These are phyloP conservation scores for Pythium guiyangense DNA, from an alignment of 352 stramenopile species.

Conservation along the genomic window DNA sequence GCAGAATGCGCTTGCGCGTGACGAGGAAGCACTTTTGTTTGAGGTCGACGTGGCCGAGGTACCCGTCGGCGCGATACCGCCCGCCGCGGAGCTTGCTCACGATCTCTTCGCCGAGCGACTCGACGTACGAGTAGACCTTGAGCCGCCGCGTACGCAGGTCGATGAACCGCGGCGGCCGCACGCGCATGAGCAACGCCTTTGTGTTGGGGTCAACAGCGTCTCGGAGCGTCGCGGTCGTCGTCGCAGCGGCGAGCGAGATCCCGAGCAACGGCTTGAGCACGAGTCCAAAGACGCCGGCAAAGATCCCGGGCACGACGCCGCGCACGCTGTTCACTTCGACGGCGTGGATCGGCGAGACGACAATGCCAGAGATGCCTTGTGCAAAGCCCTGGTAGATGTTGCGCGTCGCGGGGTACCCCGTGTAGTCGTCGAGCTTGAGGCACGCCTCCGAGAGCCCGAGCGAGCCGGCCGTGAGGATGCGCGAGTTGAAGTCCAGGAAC, in stretches of 20 bases:
- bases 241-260: constrained; percentile 69
- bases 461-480: constrained; percentile 79
- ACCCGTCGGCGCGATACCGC: constrained; percentile 73
- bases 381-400: constrained; percentile 88
- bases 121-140: constrained; percentile 86
- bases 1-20: constrained; percentile 77
- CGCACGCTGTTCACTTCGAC: constrained; percentile 74
- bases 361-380: constrained; percentile 78
- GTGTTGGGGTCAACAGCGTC: constrained; percentile 77
- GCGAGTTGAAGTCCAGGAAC: constrained; percentile 82
- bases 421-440: constrained; percentile 86
- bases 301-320: constrained; percentile 70
- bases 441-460: constrained; percentile 82
- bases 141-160: constrained; percentile 68
- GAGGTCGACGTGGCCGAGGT: constrained; percentile 76
- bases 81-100: constrained; percentile 74
- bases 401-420: constrained; percentile 73
- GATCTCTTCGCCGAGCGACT: constrained; percentile 86
- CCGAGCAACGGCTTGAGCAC: constrained; percentile 79
- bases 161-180: constrained; percentile 76
- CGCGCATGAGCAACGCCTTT: constrained; percentile 71
- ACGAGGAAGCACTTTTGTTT: constrained; percentile 85
- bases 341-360: constrained; percentile 80
- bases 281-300: constrained; percentile 76
- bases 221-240: constrained; percentile 67